These are phyloP conservation scores for Scheffersomyces illinoinensis DNA, from an alignment of 1,139 yeast genomes.

Conservation along the genomic window DNA sequence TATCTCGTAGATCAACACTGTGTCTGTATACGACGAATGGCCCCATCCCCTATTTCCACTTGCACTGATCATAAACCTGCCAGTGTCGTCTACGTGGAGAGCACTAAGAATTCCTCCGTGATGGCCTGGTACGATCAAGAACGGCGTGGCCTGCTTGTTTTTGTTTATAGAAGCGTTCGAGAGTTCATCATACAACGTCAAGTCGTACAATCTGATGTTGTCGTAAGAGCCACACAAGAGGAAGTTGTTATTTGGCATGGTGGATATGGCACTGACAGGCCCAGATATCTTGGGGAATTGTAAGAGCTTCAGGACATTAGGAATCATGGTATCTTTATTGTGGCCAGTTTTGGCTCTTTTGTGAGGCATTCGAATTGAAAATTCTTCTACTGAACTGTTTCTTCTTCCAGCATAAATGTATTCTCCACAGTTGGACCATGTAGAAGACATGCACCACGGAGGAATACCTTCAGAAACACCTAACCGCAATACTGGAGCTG, in stretches of 20 bases:
- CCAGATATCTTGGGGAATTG: constrained; percentile 89
- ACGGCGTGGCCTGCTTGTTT: constrained; percentile 52
- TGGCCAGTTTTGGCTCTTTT: constrained; percentile 19
- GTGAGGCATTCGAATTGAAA: constrained; percentile 66
- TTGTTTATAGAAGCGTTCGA: constrained; percentile 18
- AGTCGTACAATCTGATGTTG: constrained; percentile 82
- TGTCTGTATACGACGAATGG: constrained; percentile 76
- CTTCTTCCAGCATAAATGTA: constrained; percentile 82
- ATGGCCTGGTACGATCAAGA: constrained; percentile 64
- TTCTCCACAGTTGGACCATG: constrained; percentile 88
- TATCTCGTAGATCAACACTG: constrained; percentile 78
- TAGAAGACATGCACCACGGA: constrained; percentile 94
- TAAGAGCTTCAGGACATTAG: constrained; percentile 58
- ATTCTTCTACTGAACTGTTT: constrained; percentile 85
- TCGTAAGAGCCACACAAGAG: constrained; percentile 87
- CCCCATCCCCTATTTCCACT: constrained; percentile 97
- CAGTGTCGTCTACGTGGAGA: constrained; percentile 78
- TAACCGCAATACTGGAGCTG: constrained; percentile 48
- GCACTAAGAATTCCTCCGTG: constrained; percentile 59
- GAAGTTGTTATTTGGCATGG: constrained; percentile 81
- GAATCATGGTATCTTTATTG: constrained; percentile 25
- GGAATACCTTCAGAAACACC: constrained; percentile 70
- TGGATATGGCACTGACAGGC: constrained; percentile 77
- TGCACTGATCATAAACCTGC: constrained; percentile 84
- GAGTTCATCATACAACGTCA: constrained; percentile 52